Conservation (phyloP, 768 basidiomycete genomes). For the Mycena amicta region DNA sequence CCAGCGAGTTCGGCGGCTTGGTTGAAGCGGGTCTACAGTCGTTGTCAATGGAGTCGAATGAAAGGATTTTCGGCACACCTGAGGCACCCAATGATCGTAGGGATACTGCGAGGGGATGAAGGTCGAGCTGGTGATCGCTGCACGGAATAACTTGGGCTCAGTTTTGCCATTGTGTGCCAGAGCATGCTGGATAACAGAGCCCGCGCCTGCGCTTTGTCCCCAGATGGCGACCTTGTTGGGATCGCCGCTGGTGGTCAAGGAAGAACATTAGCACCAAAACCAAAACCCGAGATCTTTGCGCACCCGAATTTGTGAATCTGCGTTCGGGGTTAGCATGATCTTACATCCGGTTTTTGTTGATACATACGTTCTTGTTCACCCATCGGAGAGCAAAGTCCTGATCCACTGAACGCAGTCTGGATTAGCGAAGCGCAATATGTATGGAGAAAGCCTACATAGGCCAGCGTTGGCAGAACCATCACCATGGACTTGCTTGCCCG, state of each 20-base stretch:
- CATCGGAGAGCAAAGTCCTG: conserved; percentile 22
- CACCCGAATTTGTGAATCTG: not conserved
- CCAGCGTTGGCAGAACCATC: conserved; percentile 32
- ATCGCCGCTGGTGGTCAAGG: conserved; percentile 46
- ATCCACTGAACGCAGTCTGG: conserved; percentile 13
- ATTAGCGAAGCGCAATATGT: too few species aligned
- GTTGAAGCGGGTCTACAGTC: not conserved
- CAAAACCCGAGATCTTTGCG: too few species aligned
- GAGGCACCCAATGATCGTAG: conserved; percentile 29
- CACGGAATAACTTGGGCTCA: conserved; percentile 27
- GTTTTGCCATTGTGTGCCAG: conserved; percentile 35
- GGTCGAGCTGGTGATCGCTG: conserved; percentile 30
- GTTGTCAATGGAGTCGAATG: not conserved
- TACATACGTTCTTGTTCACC: conserved; percentile 19
- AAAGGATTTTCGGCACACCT: conserved; percentile 5
- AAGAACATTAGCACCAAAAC: too few species aligned
- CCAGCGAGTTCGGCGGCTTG: conserved; percentile 21
- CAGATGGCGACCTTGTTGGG: conserved; percentile 32
- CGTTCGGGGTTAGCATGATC: too few species aligned
- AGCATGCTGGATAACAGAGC: conserved; percentile 34
- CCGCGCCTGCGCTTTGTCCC: conserved; percentile 26
- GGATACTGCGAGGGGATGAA: conserved; percentile 31
- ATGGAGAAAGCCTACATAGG: conserved; percentile 25
- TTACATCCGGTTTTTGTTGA: too few species aligned
- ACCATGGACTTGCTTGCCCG: conserved; percentile 27